phyloP scores from a whole-genome alignment of 2,329 filamentous ascomycete species.

The Pseudogymnoascus sp. region DNA sequence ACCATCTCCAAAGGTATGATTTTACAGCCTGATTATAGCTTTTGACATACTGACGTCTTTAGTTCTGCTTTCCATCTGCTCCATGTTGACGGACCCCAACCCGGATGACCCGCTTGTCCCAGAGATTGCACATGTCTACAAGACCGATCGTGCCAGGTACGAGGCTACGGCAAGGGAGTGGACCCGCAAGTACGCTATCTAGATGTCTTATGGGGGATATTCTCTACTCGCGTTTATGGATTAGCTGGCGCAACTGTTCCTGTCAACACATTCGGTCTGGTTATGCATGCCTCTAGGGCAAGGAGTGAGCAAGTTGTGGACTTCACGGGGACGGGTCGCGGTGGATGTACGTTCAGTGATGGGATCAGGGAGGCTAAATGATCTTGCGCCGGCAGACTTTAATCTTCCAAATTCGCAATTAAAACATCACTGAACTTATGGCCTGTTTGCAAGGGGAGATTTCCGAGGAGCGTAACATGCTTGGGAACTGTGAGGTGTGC shows the following conservation, averaged over 20 bases:
- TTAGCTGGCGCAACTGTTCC: constrained; percentile 14
- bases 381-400: constrained; percentile 6
- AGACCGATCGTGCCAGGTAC: constrained; percentile 93
- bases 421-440: constrained; percentile 6
- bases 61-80: constrained; percentile 98
- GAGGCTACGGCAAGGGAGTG: constrained; percentile 95
- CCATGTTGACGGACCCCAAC: constrained; percentile 99
- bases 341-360: constrained; percentile 7
- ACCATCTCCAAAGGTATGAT: constrained; percentile 91
- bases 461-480: neutral
- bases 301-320: constrained; percentile 8
- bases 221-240: constrained; percentile 10
- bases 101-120: constrained; percentile 97
- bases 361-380: constrained; percentile 9
- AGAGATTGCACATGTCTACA: constrained; percentile 99
- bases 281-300: constrained; percentile 9
- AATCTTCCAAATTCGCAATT: constrained; percentile 7
- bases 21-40: neutral
- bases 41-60: constrained; percentile 9
- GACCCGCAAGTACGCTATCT: constrained; percentile 99
- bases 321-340: constrained; percentile 1
- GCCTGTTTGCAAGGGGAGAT: neutral
- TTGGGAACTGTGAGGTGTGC: constrained; percentile 2
- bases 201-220: constrained; percentile 23
- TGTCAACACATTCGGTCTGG: constrained; percentile 10